These are phyloP conservation scores for Cardamine occulta DNA, from an alignment of 345 rosid genomes.

Conservation along the genomic window DNA sequence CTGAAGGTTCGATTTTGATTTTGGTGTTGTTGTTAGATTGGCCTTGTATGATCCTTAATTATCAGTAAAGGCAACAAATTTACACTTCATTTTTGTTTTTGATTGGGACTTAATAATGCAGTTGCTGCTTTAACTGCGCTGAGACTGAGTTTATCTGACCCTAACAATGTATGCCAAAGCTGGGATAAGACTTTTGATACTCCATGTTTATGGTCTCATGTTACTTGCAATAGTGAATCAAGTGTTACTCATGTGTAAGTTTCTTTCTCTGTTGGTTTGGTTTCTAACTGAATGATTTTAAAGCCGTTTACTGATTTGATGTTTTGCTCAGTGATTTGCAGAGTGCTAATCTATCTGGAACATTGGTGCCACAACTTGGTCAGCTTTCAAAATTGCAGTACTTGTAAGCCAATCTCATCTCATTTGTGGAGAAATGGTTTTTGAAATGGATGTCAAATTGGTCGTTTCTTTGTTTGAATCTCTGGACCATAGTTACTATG, in stretches of 20 bases:
- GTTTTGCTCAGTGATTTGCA: not conserved
- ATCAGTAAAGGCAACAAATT: not conserved
- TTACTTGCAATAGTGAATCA: not conserved
- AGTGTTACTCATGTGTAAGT: constrained; percentile 53
- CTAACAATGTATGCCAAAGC: not conserved
- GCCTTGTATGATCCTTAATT: too few species aligned
- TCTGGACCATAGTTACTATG: not conserved
- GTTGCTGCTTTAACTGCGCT: not conserved
- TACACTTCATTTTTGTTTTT: too few species aligned
- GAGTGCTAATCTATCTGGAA: not conserved
- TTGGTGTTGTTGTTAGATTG: not conserved
- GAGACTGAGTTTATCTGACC: not conserved
- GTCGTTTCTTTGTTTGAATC: not conserved
- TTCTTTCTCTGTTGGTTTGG: not conserved
- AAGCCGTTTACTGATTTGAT: not conserved
- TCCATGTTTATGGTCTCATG: not conserved
- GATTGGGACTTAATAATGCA: not conserved
- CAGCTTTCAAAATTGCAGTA: not conserved
- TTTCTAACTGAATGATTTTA: too few species aligned
- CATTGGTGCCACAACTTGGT: too few species aligned
- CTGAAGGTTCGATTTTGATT: not conserved
- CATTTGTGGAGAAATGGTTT: not conserved
- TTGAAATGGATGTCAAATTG: not conserved
- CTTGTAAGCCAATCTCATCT: not conserved
- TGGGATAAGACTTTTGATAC: not conserved